Conservation (phyloP, 2,329 filamentous ascomycete species). For the Sporothrix sp. region DNA sequence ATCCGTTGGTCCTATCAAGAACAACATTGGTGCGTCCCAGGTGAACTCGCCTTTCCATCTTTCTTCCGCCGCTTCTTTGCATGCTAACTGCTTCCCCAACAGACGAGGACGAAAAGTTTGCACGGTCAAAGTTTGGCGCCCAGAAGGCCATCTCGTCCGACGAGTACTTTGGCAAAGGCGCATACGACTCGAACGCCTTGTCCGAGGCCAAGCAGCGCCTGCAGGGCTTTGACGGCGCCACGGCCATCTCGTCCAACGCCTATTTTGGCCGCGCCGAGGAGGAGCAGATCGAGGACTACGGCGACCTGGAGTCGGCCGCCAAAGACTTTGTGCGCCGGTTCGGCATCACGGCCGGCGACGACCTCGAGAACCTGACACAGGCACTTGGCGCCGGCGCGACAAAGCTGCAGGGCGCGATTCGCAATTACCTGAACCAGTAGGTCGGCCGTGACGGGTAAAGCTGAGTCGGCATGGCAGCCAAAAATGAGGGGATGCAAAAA, state of each 20-base stretch:
- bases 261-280: slow-evolving; percentile 95
- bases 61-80: slow-evolving; percentile 15
- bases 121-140: slow-evolving; percentile 75
- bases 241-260: slow-evolving; percentile 86
- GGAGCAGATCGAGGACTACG: slow-evolving; percentile 62
- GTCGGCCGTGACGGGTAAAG: background rate
- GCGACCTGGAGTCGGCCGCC: slow-evolving; percentile 83
- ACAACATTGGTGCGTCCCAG: slow-evolving; percentile 43
- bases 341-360: slow-evolving; percentile 89
- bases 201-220: slow-evolving; percentile 80
- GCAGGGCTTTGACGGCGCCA: slow-evolving; percentile 86
- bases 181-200: slow-evolving; percentile 70
- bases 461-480: background rate
- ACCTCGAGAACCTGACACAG: slow-evolving; percentile 80
- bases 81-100: background rate
- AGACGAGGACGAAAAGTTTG: slow-evolving; percentile 74
- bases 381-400: slow-evolving; percentile 77
- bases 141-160: slow-evolving; percentile 98
- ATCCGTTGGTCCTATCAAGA: slow-evolving; percentile 66
- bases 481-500: background rate
- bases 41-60: background rate
- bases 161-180: slow-evolving; percentile 91
- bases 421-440: slow-evolving; percentile 42
- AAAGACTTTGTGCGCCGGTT: slow-evolving; percentile 95
- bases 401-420: slow-evolving; percentile 68